Base-by-base conservation (phyloP, 768 basidiomycete genomes). In the Hygrophorus pudorinus region DNA sequence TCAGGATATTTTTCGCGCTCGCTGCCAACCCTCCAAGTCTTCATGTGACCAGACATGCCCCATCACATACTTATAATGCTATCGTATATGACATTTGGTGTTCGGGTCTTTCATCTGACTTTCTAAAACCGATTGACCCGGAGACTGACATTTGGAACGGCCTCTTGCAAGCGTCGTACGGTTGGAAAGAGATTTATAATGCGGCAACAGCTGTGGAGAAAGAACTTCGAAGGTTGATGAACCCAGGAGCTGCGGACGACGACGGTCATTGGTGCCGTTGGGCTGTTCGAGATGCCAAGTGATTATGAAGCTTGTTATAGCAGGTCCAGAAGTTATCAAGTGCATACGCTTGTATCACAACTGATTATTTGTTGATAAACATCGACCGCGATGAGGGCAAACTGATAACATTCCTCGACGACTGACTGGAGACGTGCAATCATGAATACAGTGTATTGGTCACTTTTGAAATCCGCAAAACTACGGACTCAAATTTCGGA, bases 1-100 rank as follows among this genome's bases (percentile, higher is more conserved):
- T 50, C 36, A 52, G 50, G 42, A 54, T 60, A 14, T 49, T 61
- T 31, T 59, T 56, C 34, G 54, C 57, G 8, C 48, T 59, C 1
- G 56, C 50, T 14, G 44, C 51, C 5, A 30, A 29, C 18, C 46
- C 5, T 4, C 34, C 51, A 17, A 39, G 27, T 40, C 32, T 53
- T 31, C 46, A 14, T 3, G 48, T 51, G 12, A 27, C 42, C 17
- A 29, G 51, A 14, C 46, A 41, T 16, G 13, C 16, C 5, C 44
- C 51, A 24, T 34, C 45, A 11, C 18, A 11, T 21, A 34, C 17
- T 30, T 37, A 43, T 21, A 42, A 46, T 11, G 30, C 42, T 27
- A 16, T 37, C 7, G 27, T 35, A 5, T 53, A 48, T 41, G 52
- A 55, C 41, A 48, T 53, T 38, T 55, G 54, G 54, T 44, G 47